phyloP scores from a whole-genome alignment of 306 rosid genomes.

The Potentilla sterilis region DNA sequence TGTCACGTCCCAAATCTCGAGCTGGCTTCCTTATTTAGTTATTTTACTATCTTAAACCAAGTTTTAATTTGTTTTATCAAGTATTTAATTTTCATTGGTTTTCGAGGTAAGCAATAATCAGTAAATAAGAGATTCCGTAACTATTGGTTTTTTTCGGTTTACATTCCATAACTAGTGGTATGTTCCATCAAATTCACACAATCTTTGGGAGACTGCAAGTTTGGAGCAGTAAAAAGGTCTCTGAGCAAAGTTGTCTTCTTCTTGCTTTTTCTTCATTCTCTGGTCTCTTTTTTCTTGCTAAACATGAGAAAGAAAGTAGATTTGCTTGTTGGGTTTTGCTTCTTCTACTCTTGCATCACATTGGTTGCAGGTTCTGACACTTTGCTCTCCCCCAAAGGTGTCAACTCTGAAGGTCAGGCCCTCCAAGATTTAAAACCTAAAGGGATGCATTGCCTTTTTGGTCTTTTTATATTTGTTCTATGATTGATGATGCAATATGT shows the following conservation, averaged over 20 bases:
- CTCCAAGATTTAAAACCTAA: constrained; percentile 12
- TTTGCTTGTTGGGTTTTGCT: constrained; percentile 34
- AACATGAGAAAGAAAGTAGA: constrained; percentile 35
- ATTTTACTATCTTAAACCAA: constrained; percentile 25
- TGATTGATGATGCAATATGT: neutral
- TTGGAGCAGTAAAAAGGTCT: constrained; percentile 30
- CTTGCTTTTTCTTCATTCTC: constrained; percentile 21
- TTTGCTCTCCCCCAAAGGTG: constrained; percentile 94
- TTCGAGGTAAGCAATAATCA: constrained; percentile 30
- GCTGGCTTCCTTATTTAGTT: constrained; percentile 49
- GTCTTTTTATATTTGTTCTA: neutral
- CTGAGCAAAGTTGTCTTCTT: constrained; percentile 22
- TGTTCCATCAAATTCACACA: constrained; percentile 8
- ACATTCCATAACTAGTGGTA: neutral
- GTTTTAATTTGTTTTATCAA: neutral
- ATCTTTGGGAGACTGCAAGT: neutral
- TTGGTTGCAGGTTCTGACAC: constrained; percentile 46
- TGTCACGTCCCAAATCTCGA: constrained; percentile 73
- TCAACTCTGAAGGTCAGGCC: constrained; percentile 78
- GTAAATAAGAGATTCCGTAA: constrained; percentile 10
- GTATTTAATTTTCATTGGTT: neutral
- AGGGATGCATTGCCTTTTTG: constrained; percentile 3
- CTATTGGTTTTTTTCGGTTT: neutral
- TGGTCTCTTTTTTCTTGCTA: constrained; percentile 15
- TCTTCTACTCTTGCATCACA: constrained; percentile 34